Percentiles rank a stretch among this genome's conserved stretches.
These are phyloP conservation scores for Tephrocybe sp. DNA, from an alignment of 768 basidiomycete genomes.

Conservation along the genomic window DNA sequence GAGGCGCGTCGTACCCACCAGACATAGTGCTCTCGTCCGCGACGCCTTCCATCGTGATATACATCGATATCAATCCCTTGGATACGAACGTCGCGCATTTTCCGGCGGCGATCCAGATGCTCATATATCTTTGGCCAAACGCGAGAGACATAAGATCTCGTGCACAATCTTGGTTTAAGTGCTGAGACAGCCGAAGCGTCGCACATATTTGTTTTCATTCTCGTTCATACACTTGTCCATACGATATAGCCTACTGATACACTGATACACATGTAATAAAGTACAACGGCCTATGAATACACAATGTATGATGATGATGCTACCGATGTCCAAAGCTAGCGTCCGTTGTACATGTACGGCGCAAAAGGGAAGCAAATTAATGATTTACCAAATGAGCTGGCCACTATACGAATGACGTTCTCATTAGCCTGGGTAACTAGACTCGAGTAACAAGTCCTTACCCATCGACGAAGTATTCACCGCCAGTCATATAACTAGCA, in stretches of 20 bases:
- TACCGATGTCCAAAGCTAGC: not conserved
- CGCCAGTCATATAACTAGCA: constrained; percentile 56
- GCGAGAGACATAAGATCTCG: constrained; percentile 1
- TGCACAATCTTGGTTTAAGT: not conserved
- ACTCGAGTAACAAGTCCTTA: constrained; percentile 21
- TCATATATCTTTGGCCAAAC: not conserved
- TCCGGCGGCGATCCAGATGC: not conserved
- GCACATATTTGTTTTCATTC: no score
- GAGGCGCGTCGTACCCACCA: constrained; percentile 5
- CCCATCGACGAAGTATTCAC: constrained; percentile 57
- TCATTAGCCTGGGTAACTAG: not conserved
- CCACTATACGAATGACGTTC: not conserved
- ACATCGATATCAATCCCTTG: constrained; percentile 5
- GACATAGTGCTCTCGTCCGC: not conserved
- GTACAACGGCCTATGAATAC: not conserved
- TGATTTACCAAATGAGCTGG: constrained; percentile 14
- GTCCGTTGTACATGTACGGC: not conserved
- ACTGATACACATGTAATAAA: not conserved
- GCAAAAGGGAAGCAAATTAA: not conserved
- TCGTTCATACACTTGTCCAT: not conserved
- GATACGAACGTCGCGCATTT: not conserved
- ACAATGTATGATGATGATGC: not conserved
- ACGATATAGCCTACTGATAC: no score
- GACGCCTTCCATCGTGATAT: not conserved
- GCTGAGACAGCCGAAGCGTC: not conserved